phyloP scores from a whole-genome alignment of 1,139 yeast genomes.

The Geotrichum restrictum region DNA sequence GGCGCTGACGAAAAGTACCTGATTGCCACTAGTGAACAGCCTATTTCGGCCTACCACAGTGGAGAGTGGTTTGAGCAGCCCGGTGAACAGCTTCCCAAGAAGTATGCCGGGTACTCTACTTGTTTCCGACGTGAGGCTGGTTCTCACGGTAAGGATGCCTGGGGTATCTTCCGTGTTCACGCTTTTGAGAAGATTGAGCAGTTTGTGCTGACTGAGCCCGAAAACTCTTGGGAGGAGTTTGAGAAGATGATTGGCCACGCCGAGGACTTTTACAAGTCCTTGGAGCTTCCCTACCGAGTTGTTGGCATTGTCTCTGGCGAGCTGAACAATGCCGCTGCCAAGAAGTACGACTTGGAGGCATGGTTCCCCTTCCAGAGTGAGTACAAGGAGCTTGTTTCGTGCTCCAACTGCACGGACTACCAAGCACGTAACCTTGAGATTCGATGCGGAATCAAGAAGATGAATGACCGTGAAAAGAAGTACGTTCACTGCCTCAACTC shows the following conservation, averaged over 20 bases:
- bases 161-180: conserved; percentile 99
- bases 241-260: conserved; percentile 88
- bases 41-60: conserved; percentile 95
- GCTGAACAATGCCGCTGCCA: conserved; percentile 97
- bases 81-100: conserved; percentile 87
- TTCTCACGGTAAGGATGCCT: conserved; percentile 98
- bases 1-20: conserved; percentile 97
- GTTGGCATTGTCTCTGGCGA: conserved; percentile 98
- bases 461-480: conserved; percentile 92
- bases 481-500: conserved; percentile 98
- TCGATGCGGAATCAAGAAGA: conserved; percentile 96
- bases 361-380: conserved; percentile 99
- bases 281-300: conserved; percentile 91
- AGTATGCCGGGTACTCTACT: conserved; percentile 94
- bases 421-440: conserved; percentile 97
- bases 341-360: conserved; percentile 97
- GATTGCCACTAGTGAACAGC: conserved; percentile 98
- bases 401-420: conserved; percentile 98
- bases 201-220: conserved; percentile 90
- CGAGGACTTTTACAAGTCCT: conserved; percentile 89
- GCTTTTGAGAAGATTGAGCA: conserved; percentile 98
- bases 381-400: conserved; percentile 95
- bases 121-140: conserved; percentile 99
- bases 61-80: conserved; percentile 99
- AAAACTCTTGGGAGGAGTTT: conserved; percentile 95